A percentile compares a stretch with the other conserved stretches of the same genome.
Conservation (phyloP, 441 rosid species). For the Brassica balearica region DNA sequence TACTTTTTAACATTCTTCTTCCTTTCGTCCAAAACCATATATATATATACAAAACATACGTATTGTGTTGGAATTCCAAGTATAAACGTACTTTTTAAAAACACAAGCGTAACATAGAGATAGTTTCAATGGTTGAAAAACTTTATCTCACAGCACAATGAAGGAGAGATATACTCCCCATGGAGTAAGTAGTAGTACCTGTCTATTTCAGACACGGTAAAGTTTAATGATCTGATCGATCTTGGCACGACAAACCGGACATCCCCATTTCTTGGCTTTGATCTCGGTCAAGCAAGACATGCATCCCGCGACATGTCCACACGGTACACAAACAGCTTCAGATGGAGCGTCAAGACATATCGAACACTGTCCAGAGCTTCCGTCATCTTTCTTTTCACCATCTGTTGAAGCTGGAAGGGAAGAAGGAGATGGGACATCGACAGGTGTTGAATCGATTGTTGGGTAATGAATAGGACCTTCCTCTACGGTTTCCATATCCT, state of each 20-base stretch:
- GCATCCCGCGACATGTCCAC: conserved; percentile 97
- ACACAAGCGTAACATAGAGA: conserved; percentile 6
- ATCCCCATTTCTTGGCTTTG: conserved; percentile 88
- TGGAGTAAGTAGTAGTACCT: conserved; percentile 21
- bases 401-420: conserved; percentile 40
- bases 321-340: conserved; percentile 91
- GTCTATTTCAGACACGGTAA: conserved; percentile 65
- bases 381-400: conserved; percentile 59
- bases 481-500: conserved; percentile 47
- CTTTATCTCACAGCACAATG: conserved; percentile 27
- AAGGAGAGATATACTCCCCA: conserved; percentile 18
- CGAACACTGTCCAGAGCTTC: conserved; percentile 59
- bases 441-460: conserved; percentile 64
- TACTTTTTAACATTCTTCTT: conserved; percentile 29
- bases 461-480: conserved; percentile 83
- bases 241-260: conserved; percentile 92
- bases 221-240: conserved; percentile 77
- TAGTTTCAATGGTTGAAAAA: conserved; percentile 34
- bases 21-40: conserved; percentile 26
- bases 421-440: conserved; percentile 54
- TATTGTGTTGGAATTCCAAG: background rate
- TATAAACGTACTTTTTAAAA: conserved; percentile 9
- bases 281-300: conserved; percentile 88
- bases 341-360: conserved; percentile 93
- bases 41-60: conserved; percentile 29